Evolutionary conservation across 495 filamentous ascomycete genomes (phyloP), one percentile per base, ranked within the genome.

Genomic region (Astrocystis sublimbata): DNA sequence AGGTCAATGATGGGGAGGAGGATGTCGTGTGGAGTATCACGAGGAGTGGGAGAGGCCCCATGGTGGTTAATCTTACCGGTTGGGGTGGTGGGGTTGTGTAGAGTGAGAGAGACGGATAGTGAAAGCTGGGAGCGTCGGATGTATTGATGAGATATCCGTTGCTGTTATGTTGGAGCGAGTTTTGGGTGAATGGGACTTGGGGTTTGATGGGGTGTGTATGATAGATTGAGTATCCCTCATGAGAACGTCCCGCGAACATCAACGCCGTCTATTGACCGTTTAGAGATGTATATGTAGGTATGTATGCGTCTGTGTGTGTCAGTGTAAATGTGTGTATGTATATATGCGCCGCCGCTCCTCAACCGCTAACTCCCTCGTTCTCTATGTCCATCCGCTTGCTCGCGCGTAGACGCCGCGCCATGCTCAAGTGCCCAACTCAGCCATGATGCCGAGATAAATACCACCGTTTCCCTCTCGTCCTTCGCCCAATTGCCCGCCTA

Each of bases 11-110:
- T 28, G 71, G 75, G 10, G 81, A 84, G 36, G 82, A 81, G 61
- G 80, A 84, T 23, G 73, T 85, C 4, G 71, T 77, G 24, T 84
- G 80, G 81, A 79, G 81, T 19, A 84, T 84, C 53, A 80, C 78
- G 4, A 61, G 82, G n/a, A 79, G 78, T 61, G 83, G 83, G 33
- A 62, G 76, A 26, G 72, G 73, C 36, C 81, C 81, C 9, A 71
- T 76, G 6, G 81, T 84, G 0, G 73, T 76, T 21, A 85, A 85
- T 65, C 66, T 85, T 33, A 70, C 78, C 19, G 78, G 75, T 6
- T 84, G 82, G 82, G 75, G 78, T 41, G 72, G 65, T 30, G 65
- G 67, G 52, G 58, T 60, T 45, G 40, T 59, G 49, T 53, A 65
- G 43, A 49, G 4, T 47, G n/a, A 6, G 61, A 12, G 4, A 21